Conservation (phyloP, 805 yeast species). For the Nadsonia fulvescens region DNA sequence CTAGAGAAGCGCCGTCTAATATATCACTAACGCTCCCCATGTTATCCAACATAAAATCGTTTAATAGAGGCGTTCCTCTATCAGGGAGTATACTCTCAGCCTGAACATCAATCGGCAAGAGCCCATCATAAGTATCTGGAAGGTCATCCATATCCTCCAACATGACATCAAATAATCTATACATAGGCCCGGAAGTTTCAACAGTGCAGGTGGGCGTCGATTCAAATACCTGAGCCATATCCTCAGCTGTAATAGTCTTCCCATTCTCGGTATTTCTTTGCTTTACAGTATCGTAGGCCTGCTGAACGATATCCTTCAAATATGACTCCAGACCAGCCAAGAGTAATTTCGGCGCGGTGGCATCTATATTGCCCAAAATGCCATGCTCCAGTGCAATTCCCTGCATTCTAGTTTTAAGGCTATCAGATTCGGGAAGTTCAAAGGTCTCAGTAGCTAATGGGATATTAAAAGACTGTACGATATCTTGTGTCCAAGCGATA, state of each 20-base stretch:
- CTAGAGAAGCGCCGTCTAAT: neutral
- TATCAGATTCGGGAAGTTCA: constrained; percentile 68
- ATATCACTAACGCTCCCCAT: neutral
- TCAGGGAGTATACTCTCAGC: neutral
- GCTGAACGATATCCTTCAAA: constrained; percentile 54
- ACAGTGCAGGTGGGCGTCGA: constrained; percentile 19
- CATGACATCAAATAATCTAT: constrained; percentile 17
- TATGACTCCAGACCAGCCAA: constrained; percentile 70
- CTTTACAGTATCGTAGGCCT: constrained; percentile 53
- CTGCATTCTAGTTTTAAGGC: constrained; percentile 45
- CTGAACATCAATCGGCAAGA: neutral
- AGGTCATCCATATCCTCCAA: constrained; percentile 6
- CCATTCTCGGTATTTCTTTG: constrained; percentile 30
- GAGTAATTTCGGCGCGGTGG: constrained; percentile 62
- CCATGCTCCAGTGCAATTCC: constrained; percentile 87
- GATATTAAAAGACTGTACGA: constrained; percentile 66
- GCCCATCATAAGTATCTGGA: neutral
- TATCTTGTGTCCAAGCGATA: constrained; percentile 78
- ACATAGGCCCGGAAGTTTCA: constrained; percentile 19
- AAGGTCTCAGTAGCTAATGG: constrained; percentile 62
- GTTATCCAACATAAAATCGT: too few relatives aligned
- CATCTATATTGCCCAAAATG: constrained; percentile 57
- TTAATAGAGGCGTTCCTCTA: too few relatives aligned
- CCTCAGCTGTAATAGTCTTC: constrained; percentile 19
- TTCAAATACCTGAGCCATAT: constrained; percentile 17